A percentile compares a stretch with the other conserved stretches of the same genome.
These are phyloP conservation scores for Usnea hakonensis DNA, from an alignment of 495 filamentous ascomycete species.

Conservation along the genomic window DNA sequence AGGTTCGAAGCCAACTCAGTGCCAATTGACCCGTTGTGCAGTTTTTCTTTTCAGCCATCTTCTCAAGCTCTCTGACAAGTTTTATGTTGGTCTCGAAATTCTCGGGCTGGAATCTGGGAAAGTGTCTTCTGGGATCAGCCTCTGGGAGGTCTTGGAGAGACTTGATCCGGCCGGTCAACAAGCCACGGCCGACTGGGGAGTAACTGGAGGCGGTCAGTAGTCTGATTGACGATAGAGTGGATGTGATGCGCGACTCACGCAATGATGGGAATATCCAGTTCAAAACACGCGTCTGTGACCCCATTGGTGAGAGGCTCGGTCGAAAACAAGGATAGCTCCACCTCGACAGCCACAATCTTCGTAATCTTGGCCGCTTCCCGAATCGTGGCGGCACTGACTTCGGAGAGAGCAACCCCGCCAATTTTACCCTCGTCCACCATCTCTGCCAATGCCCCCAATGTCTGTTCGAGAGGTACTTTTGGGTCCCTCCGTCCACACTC, in stretches of 20 bases:
- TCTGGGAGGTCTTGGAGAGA: constrained; percentile 52
- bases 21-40: constrained; percentile 69
- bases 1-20: constrained; percentile 47
- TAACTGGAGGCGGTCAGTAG: constrained; percentile 25
- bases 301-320: constrained; percentile 65
- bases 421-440: constrained; percentile 47
- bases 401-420: constrained; percentile 63
- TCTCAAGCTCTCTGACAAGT: constrained; percentile 57
- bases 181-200: constrained; percentile 47
- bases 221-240: neutral
- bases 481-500: constrained; percentile 65
- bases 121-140: constrained; percentile 43
- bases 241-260: constrained; percentile 30
- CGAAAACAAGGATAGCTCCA: constrained; percentile 65
- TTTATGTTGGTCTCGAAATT: constrained; percentile 66
- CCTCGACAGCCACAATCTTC: constrained; percentile 66
- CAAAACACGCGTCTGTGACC: constrained; percentile 58
- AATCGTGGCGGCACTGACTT: constrained; percentile 67
- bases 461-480: constrained; percentile 49
- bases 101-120: constrained; percentile 60
- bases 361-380: constrained; percentile 60
- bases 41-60: constrained; percentile 59
- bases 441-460: constrained; percentile 39
- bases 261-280: constrained; percentile 63
- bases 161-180: constrained; percentile 56